These are phyloP conservation scores for Sicyos baderoa DNA, from an alignment of 306 rosid genomes.

Conservation along the genomic window DNA sequence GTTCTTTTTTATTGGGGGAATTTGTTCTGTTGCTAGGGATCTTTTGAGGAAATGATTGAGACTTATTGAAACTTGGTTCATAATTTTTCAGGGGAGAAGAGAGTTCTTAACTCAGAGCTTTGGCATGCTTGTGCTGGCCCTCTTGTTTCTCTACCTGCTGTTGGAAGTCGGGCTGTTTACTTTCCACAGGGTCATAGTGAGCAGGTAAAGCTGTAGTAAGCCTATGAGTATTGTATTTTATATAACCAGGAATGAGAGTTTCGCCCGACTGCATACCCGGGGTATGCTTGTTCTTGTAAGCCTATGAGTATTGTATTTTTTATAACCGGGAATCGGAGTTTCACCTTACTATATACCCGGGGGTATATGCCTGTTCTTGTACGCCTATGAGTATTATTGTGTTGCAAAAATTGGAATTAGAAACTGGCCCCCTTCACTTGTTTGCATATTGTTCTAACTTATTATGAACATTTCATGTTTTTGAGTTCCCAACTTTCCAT, in stretches of 20 bases:
- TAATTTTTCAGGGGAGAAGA: slow-evolving; percentile 73
- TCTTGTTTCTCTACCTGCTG: slow-evolving; percentile 80
- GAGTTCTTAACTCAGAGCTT: slow-evolving; percentile 88
- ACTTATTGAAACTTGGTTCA: background rate
- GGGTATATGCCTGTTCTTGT: no score
- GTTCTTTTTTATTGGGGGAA: background rate
- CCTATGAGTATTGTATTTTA: background rate
- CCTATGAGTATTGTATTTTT: background rate
- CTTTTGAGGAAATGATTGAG: slow-evolving; percentile 7
- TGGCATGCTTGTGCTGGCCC: slow-evolving; percentile 99
- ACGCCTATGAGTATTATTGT: background rate
- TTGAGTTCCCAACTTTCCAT: background rate
- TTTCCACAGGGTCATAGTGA: slow-evolving; percentile 98
- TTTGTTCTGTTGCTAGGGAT: background rate
- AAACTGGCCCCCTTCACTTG: background rate
- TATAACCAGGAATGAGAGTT: no score
- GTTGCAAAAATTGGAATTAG: background rate
- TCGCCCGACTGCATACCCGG: no score
- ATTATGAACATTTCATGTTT: background rate
- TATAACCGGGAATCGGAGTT: no score
- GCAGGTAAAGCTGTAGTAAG: slow-evolving; percentile 39
- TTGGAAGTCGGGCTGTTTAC: slow-evolving; percentile 85
- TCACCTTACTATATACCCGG: no score
- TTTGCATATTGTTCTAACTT: background rate
- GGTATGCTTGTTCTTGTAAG: background rate